phyloP scores from a whole-genome alignment of 164 flowering plant genomes.

The Sedum album region DNA sequence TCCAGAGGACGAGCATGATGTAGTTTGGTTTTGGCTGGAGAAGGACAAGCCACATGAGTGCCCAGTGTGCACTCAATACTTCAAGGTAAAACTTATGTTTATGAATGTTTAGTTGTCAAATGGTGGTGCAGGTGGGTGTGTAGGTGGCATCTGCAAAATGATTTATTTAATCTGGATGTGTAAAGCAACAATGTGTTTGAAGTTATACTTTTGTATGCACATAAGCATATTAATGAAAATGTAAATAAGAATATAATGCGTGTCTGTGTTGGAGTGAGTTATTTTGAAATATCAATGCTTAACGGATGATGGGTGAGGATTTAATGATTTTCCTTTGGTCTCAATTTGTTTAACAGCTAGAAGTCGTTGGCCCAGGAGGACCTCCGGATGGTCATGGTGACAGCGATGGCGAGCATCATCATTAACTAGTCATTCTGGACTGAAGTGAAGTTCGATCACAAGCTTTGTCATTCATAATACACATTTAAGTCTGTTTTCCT shows the following conservation, averaged over 20 bases:
- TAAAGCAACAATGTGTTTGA: neutral
- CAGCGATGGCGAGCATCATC: slow-evolving; percentile 32
- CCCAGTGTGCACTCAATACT: slow-evolving; percentile 76
- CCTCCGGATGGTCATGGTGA: slow-evolving; percentile 53
- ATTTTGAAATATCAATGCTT: neutral
- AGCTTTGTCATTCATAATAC: neutral
- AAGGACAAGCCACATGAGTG: slow-evolving; percentile 84
- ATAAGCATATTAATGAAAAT: neutral
- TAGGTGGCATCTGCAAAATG: neutral
- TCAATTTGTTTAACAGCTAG: slow-evolving; percentile 33
- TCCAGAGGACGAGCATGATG: slow-evolving; percentile 77
- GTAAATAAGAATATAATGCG: neutral
- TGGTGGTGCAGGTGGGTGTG: neutral
- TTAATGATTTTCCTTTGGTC: neutral
- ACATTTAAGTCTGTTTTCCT: neutral
- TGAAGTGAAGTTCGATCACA: neutral
- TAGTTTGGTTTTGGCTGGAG: slow-evolving; percentile 97
- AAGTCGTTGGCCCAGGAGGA: slow-evolving; percentile 76
- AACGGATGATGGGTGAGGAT: neutral
- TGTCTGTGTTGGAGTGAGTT: neutral
- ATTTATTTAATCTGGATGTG: neutral
- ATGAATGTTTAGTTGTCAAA: neutral
- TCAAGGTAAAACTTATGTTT: neutral
- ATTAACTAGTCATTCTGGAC: slow-evolving; percentile 12
- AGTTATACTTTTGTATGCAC: neutral